A percentile compares a stretch with the other conserved stretches of the same genome.
Evolutionary conservation across 2,329 filamentous ascomycete genomes (phyloP).

Genomic region (Colletotrichum eleusines): DNA sequence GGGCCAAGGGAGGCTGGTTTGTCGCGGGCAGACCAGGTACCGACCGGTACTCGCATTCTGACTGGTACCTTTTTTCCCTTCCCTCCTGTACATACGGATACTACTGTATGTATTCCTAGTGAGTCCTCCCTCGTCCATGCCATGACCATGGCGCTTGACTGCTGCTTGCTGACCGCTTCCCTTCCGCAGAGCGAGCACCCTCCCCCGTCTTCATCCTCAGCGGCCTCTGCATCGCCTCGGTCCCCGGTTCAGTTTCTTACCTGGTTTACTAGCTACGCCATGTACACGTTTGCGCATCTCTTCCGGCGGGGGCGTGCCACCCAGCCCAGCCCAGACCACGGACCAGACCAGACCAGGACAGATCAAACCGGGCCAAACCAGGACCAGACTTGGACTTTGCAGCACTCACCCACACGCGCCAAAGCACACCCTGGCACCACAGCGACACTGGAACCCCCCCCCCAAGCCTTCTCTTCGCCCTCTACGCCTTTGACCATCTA

Average conservation of each 20-base stretch:
- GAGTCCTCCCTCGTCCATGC: conserved; percentile 1
- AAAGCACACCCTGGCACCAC: conserved; percentile 5
- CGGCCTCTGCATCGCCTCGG: conserved; percentile 3
- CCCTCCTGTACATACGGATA: too few species aligned
- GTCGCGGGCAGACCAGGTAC: conserved; percentile 27
- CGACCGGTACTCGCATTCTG: conserved; percentile 22
- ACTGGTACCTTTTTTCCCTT: background rate
- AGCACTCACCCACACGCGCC: conserved; percentile 3
- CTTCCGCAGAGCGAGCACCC: too few species aligned
- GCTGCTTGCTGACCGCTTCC: conserved; percentile 18
- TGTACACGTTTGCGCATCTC: background rate
- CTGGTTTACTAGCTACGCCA: too few species aligned
- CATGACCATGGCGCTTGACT: conserved; percentile 10
- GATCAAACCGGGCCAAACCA: background rate
- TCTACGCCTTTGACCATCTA: background rate
- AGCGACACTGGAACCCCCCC: too few species aligned
- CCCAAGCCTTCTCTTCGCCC: background rate
- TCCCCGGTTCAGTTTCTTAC: background rate
- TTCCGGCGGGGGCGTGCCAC: background rate
- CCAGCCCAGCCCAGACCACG: conserved; percentile 22
- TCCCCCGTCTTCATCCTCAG: background rate
- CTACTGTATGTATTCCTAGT: too few species aligned
- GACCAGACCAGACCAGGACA: background rate
- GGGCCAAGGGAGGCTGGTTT: conserved; percentile 33
- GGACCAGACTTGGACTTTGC: background rate